Base-by-base conservation (phyloP, 2,329 filamentous ascomycete genomes). In the Cercospora brassicicola region DNA sequence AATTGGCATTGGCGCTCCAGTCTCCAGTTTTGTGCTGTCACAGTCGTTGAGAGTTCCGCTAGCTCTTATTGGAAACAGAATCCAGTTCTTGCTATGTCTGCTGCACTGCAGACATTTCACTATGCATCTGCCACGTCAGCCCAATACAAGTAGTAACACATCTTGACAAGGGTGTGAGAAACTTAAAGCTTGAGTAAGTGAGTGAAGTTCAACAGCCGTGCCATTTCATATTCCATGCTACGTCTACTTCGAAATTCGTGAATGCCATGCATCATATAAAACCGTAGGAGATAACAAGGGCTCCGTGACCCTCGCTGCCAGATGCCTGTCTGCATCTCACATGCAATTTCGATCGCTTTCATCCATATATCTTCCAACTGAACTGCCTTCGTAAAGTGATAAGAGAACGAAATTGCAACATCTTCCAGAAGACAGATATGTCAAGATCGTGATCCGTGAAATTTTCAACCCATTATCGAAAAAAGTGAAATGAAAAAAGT, bases 151-250 rank as follows among this genome's bases (percentile, higher is more conserved):
- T 15, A 36, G 33, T 2, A 15, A 42, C 7, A 42, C 5, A 2
- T 42, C 15, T 6, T 2, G 15, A 42, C 36, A 8, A n/a, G 13
- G 6, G 15, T 42, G 36, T 3, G 36, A 3, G 7, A 42, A n/a
- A 42, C 6, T 42, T 3, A 42, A 42, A 42, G 6, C 36, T 42
- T n/a, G 36, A 9, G 36, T 42, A 8, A 42, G 36, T n/a, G 36
- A 51, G 45, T 51, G 45, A 57, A 57, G 26, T 57, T 57, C 53
- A 26, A 57, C 53, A 31, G 53, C 53, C 53, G 53, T 57, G 30
- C 30, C 53, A 57, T 57, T 57, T 57, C 53, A 57, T 57, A 31
- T 31, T 57, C 53, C 53, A 57, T 57, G 53, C 53, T 57, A 30
- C 13, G 53, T 57, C 53, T 57, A 30, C 30, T 33, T 31, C 53